Percentiles rank a stretch among this genome's conserved stretches.
These are phyloP conservation scores for Phyllosticta ampelicida DNA, from an alignment of 2,329 filamentous ascomycete genomes.

Conservation along the genomic window DNA sequence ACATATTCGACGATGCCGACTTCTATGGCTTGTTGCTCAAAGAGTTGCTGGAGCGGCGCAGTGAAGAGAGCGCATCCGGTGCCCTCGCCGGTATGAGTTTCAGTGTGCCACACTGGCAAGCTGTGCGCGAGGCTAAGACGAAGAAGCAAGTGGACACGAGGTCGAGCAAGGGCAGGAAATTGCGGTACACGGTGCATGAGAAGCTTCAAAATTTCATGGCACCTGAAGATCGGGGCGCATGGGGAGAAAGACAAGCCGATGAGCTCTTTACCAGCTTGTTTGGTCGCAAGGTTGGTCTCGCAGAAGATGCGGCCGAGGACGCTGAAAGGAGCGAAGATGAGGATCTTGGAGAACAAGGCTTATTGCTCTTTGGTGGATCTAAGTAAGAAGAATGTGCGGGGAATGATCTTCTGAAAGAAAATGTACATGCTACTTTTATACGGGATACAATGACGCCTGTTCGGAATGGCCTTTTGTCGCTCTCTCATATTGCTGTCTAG, in stretches of 20 bases:
- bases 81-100: conserved; percentile 36
- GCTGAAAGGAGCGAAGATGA: conserved; percentile 25
- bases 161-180: conserved; percentile 87
- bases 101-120: conserved; percentile 40
- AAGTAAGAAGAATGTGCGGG: not conserved
- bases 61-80: conserved; percentile 44
- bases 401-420: not conserved
- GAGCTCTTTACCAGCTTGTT: conserved; percentile 43
- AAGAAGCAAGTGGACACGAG: conserved; percentile 83
- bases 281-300: conserved; percentile 34
- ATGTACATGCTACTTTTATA: not conserved
- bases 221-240: conserved; percentile 66
- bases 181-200: conserved; percentile 91
- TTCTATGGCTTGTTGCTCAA: conserved; percentile 92
- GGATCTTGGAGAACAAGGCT: conserved; percentile 14
- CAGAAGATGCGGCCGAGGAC: conserved; percentile 31
- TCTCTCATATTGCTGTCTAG: not conserved
- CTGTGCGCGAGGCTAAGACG: conserved; percentile 68
- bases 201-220: conserved; percentile 99
- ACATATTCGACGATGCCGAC: conserved; percentile 83
- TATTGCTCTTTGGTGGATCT: conserved; percentile 8
- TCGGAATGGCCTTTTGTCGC: not conserved
- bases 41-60: conserved; percentile 83
- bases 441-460: not conserved
- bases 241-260: conserved; percentile 73